These are phyloP conservation scores for Solanum bukasovii DNA, from an alignment of 257 asterid species.

Conservation along the genomic window DNA sequence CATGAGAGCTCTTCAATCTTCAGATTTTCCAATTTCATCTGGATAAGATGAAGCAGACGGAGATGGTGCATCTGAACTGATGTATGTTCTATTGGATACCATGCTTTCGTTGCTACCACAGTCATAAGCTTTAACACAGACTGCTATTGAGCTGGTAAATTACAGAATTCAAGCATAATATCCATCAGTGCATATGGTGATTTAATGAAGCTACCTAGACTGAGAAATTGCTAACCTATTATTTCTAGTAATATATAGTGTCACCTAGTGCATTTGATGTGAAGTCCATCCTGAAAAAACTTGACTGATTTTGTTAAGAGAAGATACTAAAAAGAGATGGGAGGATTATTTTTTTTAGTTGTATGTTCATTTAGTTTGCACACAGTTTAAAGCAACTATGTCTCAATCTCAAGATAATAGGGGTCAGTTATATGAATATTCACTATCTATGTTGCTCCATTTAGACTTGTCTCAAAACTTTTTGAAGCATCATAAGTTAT, in stretches of 20 bases:
- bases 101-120: constrained; percentile 83
- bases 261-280: not conserved
- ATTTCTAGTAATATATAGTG: not conserved
- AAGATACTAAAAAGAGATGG: not conserved
- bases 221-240: not conserved
- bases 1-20: constrained; percentile 51
- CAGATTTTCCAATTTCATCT: constrained; percentile 48
- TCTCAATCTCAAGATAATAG: not conserved
- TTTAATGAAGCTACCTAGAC: not conserved
- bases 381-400: not conserved
- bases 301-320: not conserved
- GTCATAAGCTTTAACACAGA: constrained; percentile 70
- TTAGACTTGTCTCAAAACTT: not conserved
- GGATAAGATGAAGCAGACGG: constrained; percentile 62
- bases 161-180: not conserved
- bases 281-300: not conserved
- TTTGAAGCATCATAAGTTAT: not conserved
- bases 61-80: constrained; percentile 44
- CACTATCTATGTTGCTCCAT: not conserved
- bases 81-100: constrained; percentile 94
- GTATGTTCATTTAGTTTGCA: not conserved
- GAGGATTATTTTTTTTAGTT: not conserved
- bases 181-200: not conserved
- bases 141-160: constrained; percentile 83
- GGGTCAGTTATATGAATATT: not conserved